A percentile compares a stretch with the other conserved stretches of the same genome.
phyloP scores from a whole-genome alignment of 345 rosid genomes.

The Zanthoxylum bungeanum region DNA sequence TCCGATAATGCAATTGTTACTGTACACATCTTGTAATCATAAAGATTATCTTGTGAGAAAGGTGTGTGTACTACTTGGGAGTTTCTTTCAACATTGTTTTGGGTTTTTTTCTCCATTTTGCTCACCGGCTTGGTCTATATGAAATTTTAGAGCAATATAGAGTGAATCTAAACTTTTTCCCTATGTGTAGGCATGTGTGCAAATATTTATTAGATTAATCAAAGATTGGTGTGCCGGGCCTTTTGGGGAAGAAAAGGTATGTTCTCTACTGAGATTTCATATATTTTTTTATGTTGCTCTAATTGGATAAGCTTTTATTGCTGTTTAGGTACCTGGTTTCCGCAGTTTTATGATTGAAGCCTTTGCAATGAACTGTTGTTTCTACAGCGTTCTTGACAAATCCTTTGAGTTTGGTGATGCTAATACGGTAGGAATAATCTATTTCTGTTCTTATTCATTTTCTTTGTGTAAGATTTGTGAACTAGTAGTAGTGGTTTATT shows the following conservation, averaged over 20 bases:
- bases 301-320: neutral
- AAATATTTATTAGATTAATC: slow-evolving; percentile 79
- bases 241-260: slow-evolving; percentile 63
- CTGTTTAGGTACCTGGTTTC: slow-evolving; percentile 78
- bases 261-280: slow-evolving; percentile 5
- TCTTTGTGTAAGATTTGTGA: neutral
- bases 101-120: slow-evolving; percentile 12
- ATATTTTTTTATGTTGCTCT: neutral
- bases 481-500: neutral
- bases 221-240: slow-evolving; percentile 85
- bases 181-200: slow-evolving; percentile 70
- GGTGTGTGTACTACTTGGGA: slow-evolving; percentile 36
- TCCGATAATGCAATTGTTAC: slow-evolving; percentile 64
- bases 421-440: slow-evolving; percentile 66
- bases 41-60: slow-evolving; percentile 74
- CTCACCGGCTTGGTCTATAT: neutral
- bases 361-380: slow-evolving; percentile 80
- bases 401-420: slow-evolving; percentile 90
- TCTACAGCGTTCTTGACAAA: slow-evolving; percentile 79
- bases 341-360: slow-evolving; percentile 61
- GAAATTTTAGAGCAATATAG: neutral
- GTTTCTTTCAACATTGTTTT: neutral
- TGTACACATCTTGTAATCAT: slow-evolving; percentile 66
- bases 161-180: slow-evolving; percentile 5
- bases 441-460: neutral